These are phyloP conservation scores for Dichomitus squalens DNA, from an alignment of 1,284 basidiomycete genomes.

Conservation along the genomic window DNA sequence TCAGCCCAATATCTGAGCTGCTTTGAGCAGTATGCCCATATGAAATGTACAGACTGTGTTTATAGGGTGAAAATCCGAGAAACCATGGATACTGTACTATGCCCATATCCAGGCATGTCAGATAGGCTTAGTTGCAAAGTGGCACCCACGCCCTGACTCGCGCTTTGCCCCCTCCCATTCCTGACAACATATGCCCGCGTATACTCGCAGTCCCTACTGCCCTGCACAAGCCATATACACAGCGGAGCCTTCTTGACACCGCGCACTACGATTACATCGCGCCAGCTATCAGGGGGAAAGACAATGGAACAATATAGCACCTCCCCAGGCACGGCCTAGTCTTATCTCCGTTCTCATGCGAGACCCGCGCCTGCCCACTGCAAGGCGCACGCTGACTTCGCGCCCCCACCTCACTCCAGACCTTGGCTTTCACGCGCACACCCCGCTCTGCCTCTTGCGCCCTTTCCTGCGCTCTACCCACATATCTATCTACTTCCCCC, in stretches of 20 bases:
- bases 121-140: not conserved
- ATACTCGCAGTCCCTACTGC: not conserved
- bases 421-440: not conserved
- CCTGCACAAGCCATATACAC: too few species aligned
- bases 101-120: not conserved
- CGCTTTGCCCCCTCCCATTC: too few species aligned
- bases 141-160: too few species aligned
- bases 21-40: too few species aligned
- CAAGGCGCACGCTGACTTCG: not conserved
- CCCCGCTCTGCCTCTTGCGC: too few species aligned
- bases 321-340: slow-evolving; percentile 18
- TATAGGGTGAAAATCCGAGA: too few species aligned
- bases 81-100: too few species aligned
- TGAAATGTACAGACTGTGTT: too few species aligned
- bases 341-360: slow-evolving; percentile 24
- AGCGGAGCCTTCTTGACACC: not conserved
- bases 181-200: not conserved
- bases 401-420: not conserved
- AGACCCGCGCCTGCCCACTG: not conserved
- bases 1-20: too few species aligned
- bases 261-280: not conserved
- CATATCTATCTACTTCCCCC: not conserved
- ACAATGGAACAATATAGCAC: slow-evolving; percentile 12
- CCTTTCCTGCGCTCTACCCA: not conserved
- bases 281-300: slow-evolving; percentile 13